Percentiles rank a stretch among this genome's conserved stretches.
Evolutionary conservation across 2,329 filamentous ascomycete species (phyloP).

Genomic region (Metarhizium rileyi): DNA sequence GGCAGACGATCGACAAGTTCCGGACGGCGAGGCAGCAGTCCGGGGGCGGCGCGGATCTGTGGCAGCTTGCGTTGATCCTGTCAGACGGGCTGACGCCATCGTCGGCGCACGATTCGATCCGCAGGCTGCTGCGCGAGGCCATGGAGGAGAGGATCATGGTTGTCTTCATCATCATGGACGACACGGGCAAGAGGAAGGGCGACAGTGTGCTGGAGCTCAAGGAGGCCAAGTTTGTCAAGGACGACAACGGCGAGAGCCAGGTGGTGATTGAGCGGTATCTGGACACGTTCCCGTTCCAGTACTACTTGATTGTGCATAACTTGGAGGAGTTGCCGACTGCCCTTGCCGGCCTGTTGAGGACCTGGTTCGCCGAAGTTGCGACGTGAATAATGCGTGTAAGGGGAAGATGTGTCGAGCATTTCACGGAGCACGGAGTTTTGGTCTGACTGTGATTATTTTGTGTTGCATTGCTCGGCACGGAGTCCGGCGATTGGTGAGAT

Average conservation of each 20-base stretch:
- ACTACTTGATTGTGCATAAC: slow-evolving; percentile 90
- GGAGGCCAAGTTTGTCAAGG: slow-evolving; percentile 70
- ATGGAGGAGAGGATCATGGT: slow-evolving; percentile 95
- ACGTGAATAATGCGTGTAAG: slow-evolving; percentile 17
- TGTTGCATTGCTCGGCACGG: slow-evolving; percentile 2
- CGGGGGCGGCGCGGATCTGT: slow-evolving; percentile 57
- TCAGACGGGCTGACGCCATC: slow-evolving; percentile 87
- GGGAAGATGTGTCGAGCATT: background rate
- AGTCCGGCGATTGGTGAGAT: too few species aligned
- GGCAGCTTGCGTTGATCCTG: slow-evolving; percentile 90
- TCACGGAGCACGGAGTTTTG: background rate
- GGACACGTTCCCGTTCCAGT: slow-evolving; percentile 92
- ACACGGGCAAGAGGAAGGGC: slow-evolving; percentile 35
- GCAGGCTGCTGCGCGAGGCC: slow-evolving; percentile 73
- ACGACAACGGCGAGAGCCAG: slow-evolving; percentile 47
- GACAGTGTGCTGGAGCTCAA: slow-evolving; percentile 79
- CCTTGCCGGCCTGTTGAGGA: slow-evolving; percentile 76
- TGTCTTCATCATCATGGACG: slow-evolving; percentile 94
- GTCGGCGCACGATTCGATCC: slow-evolving; percentile 69
- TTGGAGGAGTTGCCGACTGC: slow-evolving; percentile 85
- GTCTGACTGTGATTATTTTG: background rate
- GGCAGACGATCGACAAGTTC: slow-evolving; percentile 72
- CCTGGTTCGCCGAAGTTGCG: slow-evolving; percentile 80
- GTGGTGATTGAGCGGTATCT: slow-evolving; percentile 85
- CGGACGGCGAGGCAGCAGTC: slow-evolving; percentile 59